Conservation (phyloP, 805 yeast genomes). For the Suhomyces xylopsoci region DNA sequence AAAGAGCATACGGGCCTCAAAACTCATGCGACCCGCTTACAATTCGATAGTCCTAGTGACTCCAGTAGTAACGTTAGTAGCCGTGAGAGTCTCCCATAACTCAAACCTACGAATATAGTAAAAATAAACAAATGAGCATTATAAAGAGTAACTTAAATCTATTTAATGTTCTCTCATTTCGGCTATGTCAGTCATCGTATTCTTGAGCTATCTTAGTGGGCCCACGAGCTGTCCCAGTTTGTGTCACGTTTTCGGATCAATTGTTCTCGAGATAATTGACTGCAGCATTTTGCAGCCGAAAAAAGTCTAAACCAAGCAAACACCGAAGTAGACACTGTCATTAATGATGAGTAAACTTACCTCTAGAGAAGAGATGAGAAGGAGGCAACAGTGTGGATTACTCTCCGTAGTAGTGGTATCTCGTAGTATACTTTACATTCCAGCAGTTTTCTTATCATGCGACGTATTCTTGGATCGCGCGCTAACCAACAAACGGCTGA, state of each 20-base stretch:
- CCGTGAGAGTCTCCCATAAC: neutral
- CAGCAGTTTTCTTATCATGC: too few species aligned
- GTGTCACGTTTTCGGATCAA: neutral
- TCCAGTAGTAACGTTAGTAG: conserved; percentile 21
- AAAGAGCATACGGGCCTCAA: neutral
- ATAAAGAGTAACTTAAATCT: too few species aligned
- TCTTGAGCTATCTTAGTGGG: neutral
- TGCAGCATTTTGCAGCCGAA: neutral
- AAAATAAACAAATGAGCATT: neutral
- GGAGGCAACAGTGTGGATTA: neutral
- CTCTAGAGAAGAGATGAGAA: neutral
- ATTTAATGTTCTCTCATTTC: neutral
- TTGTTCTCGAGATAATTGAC: too few species aligned
- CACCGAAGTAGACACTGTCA: neutral
- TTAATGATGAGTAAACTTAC: too few species aligned
- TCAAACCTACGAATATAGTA: neutral
- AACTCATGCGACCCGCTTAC: conserved; percentile 9
- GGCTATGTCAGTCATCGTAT: neutral
- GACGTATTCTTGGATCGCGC: neutral
- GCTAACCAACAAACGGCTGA: neutral
- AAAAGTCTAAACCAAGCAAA: neutral
- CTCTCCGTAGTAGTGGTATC: neutral
- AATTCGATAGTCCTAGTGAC: conserved; percentile 12
- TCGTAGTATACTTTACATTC: neutral
- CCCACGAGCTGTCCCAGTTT: neutral